Base-by-base conservation (phyloP, 805 yeast species). In the Ogataea ramenticola region DNA sequence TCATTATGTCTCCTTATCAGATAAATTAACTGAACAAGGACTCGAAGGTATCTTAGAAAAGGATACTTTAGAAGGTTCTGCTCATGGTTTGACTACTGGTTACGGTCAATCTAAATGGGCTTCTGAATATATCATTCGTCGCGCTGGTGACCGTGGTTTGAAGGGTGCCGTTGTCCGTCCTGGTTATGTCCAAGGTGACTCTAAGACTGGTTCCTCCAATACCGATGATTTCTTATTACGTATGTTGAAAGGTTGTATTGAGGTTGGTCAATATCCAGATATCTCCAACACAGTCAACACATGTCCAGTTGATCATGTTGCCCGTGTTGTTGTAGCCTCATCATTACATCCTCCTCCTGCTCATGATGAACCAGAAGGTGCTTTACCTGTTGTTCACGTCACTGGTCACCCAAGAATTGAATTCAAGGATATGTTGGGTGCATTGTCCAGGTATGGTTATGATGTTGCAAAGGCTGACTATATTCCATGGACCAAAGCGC, bases 101-200 rank as follows among this genome's bases (percentile, higher is more conserved):
- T 93, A 93, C 60, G 99, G 99, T 39, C 99, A 95, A 68, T 78
- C 93, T 52, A 93, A 93, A 64, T 93, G 99, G 99, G 88, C 89
- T 32, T 95, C 96, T 24, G 99, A 93, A 67, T 79, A 86, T 54
- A 71, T 93, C 39, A 80, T 88, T 48, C 79, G 98, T 60, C 72
- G 74, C 44, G 99, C 99, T 7, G 98, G 97, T 37, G 75, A 75
- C 44, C 69, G 82, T 43, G 99, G 99, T 9, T 73, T 95, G 51
- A 72, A 80, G 49, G 99, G 98, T 32, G 77, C 90, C 43, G 82
- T 93, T 54, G 79, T 91, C 34, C 80, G 99, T 65, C 98, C 99
- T 2, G 99, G 99, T 38, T 93, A 93, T 57, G 89, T 93, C 40
- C 83, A 95, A 49, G 99, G 99, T 45, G 86, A 79, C 52, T 75